phyloP scores from a whole-genome alignment of 768 basidiomycete species.

The Lentinula guzmanii region DNA sequence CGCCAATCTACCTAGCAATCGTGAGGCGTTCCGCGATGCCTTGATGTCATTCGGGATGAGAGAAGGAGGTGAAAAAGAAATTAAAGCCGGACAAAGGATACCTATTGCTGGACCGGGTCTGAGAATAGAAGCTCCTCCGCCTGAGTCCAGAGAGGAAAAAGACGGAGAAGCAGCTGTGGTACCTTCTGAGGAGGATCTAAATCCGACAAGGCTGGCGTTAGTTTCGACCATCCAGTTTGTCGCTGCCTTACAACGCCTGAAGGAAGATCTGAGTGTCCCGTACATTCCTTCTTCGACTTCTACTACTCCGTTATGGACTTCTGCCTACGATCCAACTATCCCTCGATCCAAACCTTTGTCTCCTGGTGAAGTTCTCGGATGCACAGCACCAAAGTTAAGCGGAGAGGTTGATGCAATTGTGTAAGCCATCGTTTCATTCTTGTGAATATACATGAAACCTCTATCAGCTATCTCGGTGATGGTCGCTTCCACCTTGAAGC shows the following conservation, averaged over 20 bases:
- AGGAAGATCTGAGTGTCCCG: slow-evolving; percentile 63
- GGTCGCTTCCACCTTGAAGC: slow-evolving; percentile 98
- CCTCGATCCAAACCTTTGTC: slow-evolving; percentile 89
- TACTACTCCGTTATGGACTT: slow-evolving; percentile 37
- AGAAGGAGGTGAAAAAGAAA: slow-evolving; percentile 32
- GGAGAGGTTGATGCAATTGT: slow-evolving; percentile 84
- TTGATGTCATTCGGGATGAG: slow-evolving; percentile 54
- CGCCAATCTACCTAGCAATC: slow-evolving; percentile 81
- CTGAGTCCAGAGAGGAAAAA: slow-evolving; percentile 5
- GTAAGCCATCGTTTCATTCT: slow-evolving; percentile 39
- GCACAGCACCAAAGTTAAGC: slow-evolving; percentile 81
- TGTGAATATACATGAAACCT: background rate
- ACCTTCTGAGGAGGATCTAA: background rate
- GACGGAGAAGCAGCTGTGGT: slow-evolving; percentile 4
- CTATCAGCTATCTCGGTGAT: slow-evolving; percentile 85
- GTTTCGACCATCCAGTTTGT: slow-evolving; percentile 99
- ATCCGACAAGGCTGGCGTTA: slow-evolving; percentile 71
- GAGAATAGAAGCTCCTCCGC: slow-evolving; percentile 48
- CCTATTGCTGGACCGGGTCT: slow-evolving; percentile 37
- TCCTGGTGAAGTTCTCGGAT: slow-evolving; percentile 95
- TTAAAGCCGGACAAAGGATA: slow-evolving; percentile 39
- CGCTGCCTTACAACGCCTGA: slow-evolving; percentile 81
- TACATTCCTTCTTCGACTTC: slow-evolving; percentile 9
- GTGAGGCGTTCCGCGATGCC: slow-evolving; percentile 55
- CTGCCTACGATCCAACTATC: slow-evolving; percentile 69